These are phyloP conservation scores for Amniculicola lignicola DNA, from an alignment of 495 filamentous ascomycete genomes.

Conservation along the genomic window DNA sequence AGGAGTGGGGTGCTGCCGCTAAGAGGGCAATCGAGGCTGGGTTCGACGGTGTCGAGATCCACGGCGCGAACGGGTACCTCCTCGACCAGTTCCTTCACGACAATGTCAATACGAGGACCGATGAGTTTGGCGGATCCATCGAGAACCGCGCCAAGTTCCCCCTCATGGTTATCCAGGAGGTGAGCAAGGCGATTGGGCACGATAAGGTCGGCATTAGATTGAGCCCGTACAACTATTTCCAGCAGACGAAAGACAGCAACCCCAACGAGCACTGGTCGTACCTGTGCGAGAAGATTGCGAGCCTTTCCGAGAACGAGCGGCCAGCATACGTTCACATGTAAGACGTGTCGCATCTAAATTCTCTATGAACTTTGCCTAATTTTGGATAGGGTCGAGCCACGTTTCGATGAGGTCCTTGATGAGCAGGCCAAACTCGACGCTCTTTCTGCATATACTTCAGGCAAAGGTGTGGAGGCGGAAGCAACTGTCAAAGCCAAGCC, in stretches of 20 bases:
- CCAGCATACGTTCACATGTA: conserved; percentile 33
- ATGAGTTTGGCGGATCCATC: conserved; percentile 51
- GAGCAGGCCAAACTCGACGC: conserved; percentile 33
- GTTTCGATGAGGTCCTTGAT: conserved; percentile 32
- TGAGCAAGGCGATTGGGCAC: conserved; percentile 40
- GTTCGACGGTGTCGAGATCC: conserved; percentile 36
- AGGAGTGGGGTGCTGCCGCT: conserved; percentile 32
- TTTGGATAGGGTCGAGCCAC: conserved; percentile 25
- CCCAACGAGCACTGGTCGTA: conserved; percentile 31
- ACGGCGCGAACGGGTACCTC: conserved; percentile 57
- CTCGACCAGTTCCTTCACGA: conserved; percentile 55
- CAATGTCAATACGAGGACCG: conserved; percentile 51
- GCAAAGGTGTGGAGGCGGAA: conserved; percentile 26
- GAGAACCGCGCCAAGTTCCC: conserved; percentile 51
- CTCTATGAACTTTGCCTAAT: neutral
- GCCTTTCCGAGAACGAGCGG: conserved; percentile 12
- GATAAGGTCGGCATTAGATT: conserved; percentile 46
- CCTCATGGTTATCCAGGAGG: conserved; percentile 47
- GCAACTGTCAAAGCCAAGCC: conserved; percentile 17
- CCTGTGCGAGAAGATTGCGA: conserved; percentile 27
- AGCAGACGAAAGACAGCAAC: conserved; percentile 32
- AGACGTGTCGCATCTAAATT: neutral
- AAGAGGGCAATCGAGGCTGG: conserved; percentile 32
- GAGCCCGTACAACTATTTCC: conserved; percentile 43
- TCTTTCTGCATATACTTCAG: conserved; percentile 23